Conservation (phyloP, 768 basidiomycete genomes). For the Myochromella boudieri region DNA sequence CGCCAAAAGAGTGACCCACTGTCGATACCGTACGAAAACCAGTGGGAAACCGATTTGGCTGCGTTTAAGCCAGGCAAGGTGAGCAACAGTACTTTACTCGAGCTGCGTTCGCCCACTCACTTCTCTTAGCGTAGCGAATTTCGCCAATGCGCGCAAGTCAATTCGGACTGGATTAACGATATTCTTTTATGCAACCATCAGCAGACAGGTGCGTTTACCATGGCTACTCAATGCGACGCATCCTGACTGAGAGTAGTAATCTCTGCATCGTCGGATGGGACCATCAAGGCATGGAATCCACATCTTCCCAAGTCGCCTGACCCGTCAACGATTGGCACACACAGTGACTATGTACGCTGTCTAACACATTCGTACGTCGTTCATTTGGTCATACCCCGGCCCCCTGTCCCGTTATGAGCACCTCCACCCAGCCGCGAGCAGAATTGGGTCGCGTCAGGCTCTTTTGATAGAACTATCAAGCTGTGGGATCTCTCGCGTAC, state of each 20-base stretch:
- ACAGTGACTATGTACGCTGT: constrained; percentile 86
- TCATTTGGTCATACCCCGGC: background rate
- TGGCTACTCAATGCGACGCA: background rate
- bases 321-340: constrained; percentile 69
- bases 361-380: constrained; percentile 64
- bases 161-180: constrained; percentile 97
- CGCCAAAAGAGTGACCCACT: too few species aligned
- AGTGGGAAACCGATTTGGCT: too few species aligned
- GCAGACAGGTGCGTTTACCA: constrained; percentile 64
- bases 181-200: constrained; percentile 89
- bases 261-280: constrained; percentile 94
- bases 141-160: constrained; percentile 85
- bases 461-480: constrained; percentile 92
- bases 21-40: too few species aligned
- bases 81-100: constrained; percentile 21
- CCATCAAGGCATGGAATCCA: constrained; percentile 91
- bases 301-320: constrained; percentile 60
- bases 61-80: constrained; percentile 52
- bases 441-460: constrained; percentile 90
- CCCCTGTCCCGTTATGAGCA: too few species aligned
- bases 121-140: constrained; percentile 56
- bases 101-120: constrained; percentile 3
- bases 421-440: constrained; percentile 75
- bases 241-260: constrained; percentile 52
- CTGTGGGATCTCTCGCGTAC: constrained; percentile 81